phyloP scores from a whole-genome alignment of 768 basidiomycete species.

The Kwoniella mangroviensis region DNA sequence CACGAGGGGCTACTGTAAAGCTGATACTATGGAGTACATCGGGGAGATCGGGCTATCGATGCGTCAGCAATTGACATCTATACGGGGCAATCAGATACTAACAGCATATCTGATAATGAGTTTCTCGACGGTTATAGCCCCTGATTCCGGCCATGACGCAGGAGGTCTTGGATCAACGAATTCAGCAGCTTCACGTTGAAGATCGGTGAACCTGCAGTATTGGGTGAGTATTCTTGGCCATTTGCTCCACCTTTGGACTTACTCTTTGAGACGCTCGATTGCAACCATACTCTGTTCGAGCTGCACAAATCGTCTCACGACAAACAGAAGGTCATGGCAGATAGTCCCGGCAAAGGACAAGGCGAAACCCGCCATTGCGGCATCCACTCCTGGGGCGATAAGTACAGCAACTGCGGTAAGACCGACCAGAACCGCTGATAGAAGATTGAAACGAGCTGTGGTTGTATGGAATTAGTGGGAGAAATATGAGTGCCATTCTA shows the following conservation, averaged over 20 bases:
- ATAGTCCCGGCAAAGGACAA: conserved; percentile 81
- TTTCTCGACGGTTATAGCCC: conserved; percentile 68
- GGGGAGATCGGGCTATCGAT: conserved; percentile 76
- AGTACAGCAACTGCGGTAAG: conserved; percentile 72
- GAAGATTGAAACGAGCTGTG: conserved; percentile 80
- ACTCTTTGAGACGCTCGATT: conserved; percentile 87
- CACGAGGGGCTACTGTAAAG: conserved; percentile 73
- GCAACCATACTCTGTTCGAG: conserved; percentile 89
- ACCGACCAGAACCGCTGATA: conserved; percentile 75
- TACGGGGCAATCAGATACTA: conserved; percentile 7
- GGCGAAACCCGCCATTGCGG: conserved; percentile 83
- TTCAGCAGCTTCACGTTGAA: conserved; percentile 77
- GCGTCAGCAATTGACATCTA: conserved; percentile 4
- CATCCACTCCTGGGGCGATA: conserved; percentile 71
- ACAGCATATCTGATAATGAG: conserved; percentile 69
- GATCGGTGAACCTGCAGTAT: conserved; percentile 64
- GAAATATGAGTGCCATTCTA: too few relatives aligned
- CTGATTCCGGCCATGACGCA: conserved; percentile 74
- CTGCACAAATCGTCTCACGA: conserved; percentile 67
- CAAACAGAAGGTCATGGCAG: conserved; percentile 66
- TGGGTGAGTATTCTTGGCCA: not conserved
- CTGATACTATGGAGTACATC: conserved; percentile 78
- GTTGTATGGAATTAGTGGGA: conserved; percentile 51
- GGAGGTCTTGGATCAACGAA: conserved; percentile 84
- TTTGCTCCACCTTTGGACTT: conserved; percentile 45